Conservation (phyloP, 2,329 filamentous ascomycete species). For the Ophiostoma ulmi region DNA sequence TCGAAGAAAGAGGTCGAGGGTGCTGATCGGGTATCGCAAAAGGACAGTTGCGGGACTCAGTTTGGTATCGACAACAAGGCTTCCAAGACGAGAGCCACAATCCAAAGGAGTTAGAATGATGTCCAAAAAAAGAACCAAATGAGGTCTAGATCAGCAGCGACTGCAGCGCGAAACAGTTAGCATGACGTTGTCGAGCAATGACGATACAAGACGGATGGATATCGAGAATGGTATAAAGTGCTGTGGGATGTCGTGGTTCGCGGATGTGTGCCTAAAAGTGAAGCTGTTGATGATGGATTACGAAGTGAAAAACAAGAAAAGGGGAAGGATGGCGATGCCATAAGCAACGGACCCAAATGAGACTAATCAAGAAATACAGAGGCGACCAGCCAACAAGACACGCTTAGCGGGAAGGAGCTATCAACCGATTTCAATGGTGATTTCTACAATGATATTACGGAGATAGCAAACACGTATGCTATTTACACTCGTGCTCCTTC, state of each 20-base stretch:
- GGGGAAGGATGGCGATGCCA: slow-evolving; percentile 8
- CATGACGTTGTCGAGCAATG: background rate
- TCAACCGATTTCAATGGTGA: background rate
- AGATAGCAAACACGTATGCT: background rate
- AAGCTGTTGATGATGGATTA: background rate
- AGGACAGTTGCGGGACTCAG: background rate
- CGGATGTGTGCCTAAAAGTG: background rate
- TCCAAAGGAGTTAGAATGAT: background rate
- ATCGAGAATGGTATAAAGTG: background rate
- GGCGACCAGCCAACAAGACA: slow-evolving; percentile 8
- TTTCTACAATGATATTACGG: background rate
- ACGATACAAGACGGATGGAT: background rate
- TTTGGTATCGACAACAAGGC: background rate
- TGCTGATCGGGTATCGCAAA: background rate
- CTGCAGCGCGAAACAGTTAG: background rate
- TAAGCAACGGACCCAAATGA: background rate
- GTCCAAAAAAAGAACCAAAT: background rate
- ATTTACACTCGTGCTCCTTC: background rate
- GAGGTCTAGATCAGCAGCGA: background rate
- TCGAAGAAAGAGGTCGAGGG: background rate
- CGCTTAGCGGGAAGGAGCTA: background rate
- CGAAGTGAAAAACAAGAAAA: background rate
- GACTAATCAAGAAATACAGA: background rate
- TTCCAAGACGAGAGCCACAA: background rate
- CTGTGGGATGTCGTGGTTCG: background rate